Evolutionary conservation across 2,329 filamentous ascomycete genomes (phyloP).

Genomic region (Hypomyces rosellus): DNA sequence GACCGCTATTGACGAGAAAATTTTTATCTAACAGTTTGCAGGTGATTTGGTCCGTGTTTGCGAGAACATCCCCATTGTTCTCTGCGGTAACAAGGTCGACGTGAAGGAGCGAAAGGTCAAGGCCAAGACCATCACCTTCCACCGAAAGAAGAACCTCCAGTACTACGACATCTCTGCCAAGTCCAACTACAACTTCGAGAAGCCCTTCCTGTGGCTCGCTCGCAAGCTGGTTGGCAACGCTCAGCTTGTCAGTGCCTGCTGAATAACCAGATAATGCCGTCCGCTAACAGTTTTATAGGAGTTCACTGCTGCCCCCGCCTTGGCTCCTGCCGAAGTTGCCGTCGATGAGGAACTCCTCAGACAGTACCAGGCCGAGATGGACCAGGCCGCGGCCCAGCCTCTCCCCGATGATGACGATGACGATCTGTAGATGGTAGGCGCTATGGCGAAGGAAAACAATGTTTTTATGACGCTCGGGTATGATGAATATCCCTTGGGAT

Average conservation of each 20-base stretch:
- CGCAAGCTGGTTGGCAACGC: slow-evolving; percentile 97
- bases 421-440: slow-evolving; percentile 45
- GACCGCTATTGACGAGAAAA: background rate
- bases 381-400: slow-evolving; percentile 69
- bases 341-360: slow-evolving; percentile 79
- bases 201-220: slow-evolving; percentile 99
- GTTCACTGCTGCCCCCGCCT: slow-evolving; percentile 90
- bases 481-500: slow-evolving; percentile 4
- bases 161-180: slow-evolving; percentile 99
- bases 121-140: slow-evolving; percentile 99
- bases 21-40: slow-evolving; percentile 31
- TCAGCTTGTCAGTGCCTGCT: slow-evolving; percentile 19
- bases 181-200: slow-evolving; percentile 99
- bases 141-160: slow-evolving; percentile 99
- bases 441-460: slow-evolving; percentile 21
- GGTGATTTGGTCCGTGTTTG: slow-evolving; percentile 98
- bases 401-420: slow-evolving; percentile 89
- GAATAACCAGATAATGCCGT: background rate
- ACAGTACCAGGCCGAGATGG: slow-evolving; percentile 86
- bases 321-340: slow-evolving; percentile 86
- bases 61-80: slow-evolving; percentile 98
- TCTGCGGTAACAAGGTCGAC: slow-evolving; percentile 99
- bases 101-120: slow-evolving; percentile 99
- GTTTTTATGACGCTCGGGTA: slow-evolving; percentile 13
- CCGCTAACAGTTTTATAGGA: slow-evolving; percentile 52